Conservation (phyloP, 257 asterid species). For the Penstemon barbatus region DNA sequence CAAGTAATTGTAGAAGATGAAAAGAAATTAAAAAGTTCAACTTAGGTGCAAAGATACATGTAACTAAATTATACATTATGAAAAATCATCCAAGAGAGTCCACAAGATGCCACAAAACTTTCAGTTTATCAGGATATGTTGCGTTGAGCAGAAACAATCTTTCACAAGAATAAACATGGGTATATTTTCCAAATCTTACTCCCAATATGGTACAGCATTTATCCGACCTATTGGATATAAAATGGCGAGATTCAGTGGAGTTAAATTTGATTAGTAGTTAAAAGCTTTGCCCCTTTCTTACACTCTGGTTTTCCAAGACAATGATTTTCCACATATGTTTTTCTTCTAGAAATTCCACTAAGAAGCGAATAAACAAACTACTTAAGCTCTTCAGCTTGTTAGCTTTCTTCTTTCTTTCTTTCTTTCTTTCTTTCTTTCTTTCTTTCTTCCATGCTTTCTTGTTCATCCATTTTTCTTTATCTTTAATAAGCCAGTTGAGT, state of each 20-base stretch:
- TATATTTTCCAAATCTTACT: neutral
- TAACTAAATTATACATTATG: neutral
- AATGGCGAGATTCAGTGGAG: neutral
- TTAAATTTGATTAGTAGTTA: neutral
- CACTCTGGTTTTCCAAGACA: neutral
- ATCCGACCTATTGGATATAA: neutral
- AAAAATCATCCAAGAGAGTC: neutral
- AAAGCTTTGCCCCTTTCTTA: neutral
- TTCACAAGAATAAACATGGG: neutral
- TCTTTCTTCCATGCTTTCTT: neutral
- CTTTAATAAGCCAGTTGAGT: neutral
- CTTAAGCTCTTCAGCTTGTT: neutral
- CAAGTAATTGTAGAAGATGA: neutral
- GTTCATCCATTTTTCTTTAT: too few relatives aligned
- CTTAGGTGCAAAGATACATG: neutral
- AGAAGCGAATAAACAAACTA: slow-evolving; percentile 2
- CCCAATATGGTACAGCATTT: neutral
- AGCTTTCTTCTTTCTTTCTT: neutral
- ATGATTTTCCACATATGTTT: neutral
- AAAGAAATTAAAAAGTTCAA: slow-evolving; percentile 2
- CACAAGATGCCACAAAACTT: neutral
- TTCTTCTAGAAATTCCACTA: neutral
- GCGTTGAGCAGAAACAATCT: neutral
- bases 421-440: neutral
- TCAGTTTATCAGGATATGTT: neutral